Conservation (phyloP, 768 basidiomycete genomes). For the Chiua virens region DNA sequence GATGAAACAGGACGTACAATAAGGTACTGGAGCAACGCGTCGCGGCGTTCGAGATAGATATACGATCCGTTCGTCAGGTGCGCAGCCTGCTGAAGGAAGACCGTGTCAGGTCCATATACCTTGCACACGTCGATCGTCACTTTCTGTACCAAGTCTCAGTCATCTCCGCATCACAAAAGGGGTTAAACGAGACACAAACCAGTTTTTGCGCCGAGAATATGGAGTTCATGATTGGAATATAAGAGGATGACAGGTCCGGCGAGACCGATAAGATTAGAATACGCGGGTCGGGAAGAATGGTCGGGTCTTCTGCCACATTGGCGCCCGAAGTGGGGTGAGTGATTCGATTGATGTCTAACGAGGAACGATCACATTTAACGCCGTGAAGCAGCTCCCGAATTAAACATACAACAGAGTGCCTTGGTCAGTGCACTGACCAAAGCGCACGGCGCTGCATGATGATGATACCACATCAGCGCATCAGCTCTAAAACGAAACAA, state of each 20-base stretch:
- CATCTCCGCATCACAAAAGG: neutral
- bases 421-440: constrained; percentile 91
- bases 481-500: neutral
- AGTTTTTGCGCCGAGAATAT: constrained; percentile 99
- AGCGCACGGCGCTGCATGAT: constrained; percentile 63
- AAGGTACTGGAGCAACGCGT: constrained; percentile 90
- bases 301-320: constrained; percentile 31
- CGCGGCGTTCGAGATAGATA: constrained; percentile 75
- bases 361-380: constrained; percentile 28
- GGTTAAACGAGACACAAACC: constrained; percentile 48
- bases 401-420: constrained; percentile 78
- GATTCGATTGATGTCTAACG: constrained; percentile 66
- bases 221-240: constrained; percentile 98
- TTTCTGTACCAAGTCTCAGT: constrained; percentile 59
- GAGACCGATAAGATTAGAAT: constrained; percentile 88
- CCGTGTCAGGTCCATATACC: constrained; percentile 82
- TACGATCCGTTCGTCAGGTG: constrained; percentile 95
- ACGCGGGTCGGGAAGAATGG: constrained; percentile 47
- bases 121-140: constrained; percentile 97
- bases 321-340: constrained; percentile 34
- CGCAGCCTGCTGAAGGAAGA: constrained; percentile 96
- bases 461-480: constrained; percentile 32
- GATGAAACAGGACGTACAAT: constrained; percentile 47
- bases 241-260: constrained; percentile 83
- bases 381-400: neutral